Conservation (phyloP, 306 rosid genomes). For the Citrullus colocynthis region DNA sequence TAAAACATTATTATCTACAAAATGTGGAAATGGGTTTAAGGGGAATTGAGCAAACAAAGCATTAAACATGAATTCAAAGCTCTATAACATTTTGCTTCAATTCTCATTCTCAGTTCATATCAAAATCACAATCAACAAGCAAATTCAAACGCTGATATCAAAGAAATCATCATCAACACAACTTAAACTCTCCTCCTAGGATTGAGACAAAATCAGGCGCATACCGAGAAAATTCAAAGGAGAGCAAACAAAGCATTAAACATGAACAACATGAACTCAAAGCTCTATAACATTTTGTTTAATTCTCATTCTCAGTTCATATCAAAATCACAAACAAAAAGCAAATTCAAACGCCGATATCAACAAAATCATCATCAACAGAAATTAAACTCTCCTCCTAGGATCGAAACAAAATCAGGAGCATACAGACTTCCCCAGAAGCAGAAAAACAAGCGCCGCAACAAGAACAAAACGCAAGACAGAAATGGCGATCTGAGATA, state of each 20-base stretch:
- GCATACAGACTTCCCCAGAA: not conserved
- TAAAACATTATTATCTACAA: not conserved
- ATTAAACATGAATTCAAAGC: not conserved
- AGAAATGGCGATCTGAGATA: not conserved
- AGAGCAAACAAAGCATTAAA: no score
- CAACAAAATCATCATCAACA: constrained; percentile 6
- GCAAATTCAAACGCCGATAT: not conserved
- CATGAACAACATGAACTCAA: not conserved
- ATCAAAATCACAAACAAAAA: not conserved
- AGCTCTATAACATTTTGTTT: not conserved
- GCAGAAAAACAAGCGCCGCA: not conserved
- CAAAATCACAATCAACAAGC: not conserved
- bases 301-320: not conserved
- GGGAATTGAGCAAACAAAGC: not conserved
- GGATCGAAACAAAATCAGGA: not conserved
- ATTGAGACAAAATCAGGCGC: not conserved
- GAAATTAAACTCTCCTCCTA: not conserved
- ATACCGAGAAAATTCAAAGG: not conserved
- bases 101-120: not conserved
- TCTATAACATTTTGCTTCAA: not conserved
- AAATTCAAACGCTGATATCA: not conserved
- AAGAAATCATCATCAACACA: constrained; percentile 2
- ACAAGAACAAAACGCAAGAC: constrained; percentile 2
- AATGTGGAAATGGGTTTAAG: not conserved
- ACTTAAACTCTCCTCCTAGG: not conserved